Base-by-base conservation (phyloP, 225 moss, liverwort and hornwort genomes). In the Antitrichia curtipendula region DNA sequence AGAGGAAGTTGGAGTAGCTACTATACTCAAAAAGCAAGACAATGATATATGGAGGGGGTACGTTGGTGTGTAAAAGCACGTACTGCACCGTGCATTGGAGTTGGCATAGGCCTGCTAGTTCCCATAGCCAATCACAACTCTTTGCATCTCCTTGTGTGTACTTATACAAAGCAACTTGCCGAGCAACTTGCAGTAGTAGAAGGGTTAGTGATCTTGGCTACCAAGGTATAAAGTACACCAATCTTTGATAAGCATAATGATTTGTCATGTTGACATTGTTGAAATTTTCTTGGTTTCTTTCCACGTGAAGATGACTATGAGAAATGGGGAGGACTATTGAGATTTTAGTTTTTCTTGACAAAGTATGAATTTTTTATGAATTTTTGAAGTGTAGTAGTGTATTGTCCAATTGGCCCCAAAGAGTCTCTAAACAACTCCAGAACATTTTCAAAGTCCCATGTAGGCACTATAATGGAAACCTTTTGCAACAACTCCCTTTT, bases 401-500 rank as follows among this genome's bases (percentile, higher is more conserved):
- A 21, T 0, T 50, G 1, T 0, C 3, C 3, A 34, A 8, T 21
- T 34, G 5, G 5, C 9, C 31, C 21, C 1, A 50, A 32, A 12
- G 32, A 49, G 5, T 50, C 8, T 75, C 4, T 32, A 21, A 9
- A 47, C 18, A 47, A 73, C 2, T 47, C 6, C 8, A 18, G n/a
- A n/a, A n/a, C n/a, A n/a, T n/a, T n/a, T n/a, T n/a, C n/a, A n/a
- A n/a, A n/a, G n/a, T n/a, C n/a, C n/a, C n/a, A n/a, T n/a, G n/a
- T n/a, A n/a, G n/a, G n/a, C n/a, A n/a, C n/a, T n/a, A n/a, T n/a
- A n/a, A n/a, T n/a, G n/a, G n/a, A n/a, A n/a, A n/a, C n/a, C n/a
- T n/a, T n/a, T n/a, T n/a, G n/a, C n/a, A n/a, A n/a, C n/a, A n/a
- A n/a, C n/a, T n/a, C n/a, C n/a, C n/a, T n/a, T n/a, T n/a, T n/a